A percentile compares a stretch with the other conserved stretches of the same genome.
These are phyloP conservation scores for Phytophthora pseudosyringae DNA, from an alignment of 352 stramenopile genomes.

Conservation along the genomic window DNA sequence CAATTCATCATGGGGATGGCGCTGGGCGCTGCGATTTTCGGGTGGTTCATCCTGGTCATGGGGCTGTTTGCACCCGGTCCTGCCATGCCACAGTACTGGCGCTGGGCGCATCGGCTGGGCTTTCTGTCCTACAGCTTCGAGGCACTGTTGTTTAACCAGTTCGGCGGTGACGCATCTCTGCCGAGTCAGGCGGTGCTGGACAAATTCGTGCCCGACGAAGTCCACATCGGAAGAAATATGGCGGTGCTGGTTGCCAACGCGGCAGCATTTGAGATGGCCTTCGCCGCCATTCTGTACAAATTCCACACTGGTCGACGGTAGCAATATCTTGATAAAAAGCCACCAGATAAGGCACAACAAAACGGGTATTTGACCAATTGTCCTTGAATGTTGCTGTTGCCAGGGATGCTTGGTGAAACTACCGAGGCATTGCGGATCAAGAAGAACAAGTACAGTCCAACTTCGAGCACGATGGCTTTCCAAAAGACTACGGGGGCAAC, in stretches of 20 bases:
- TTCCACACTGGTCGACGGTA: slow-evolving; percentile 65
- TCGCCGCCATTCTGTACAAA: slow-evolving; percentile 61
- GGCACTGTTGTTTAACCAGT: slow-evolving; percentile 76
- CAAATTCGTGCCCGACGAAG: slow-evolving; percentile 46
- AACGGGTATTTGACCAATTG: too few relatives aligned
- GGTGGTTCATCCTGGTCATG: slow-evolving; percentile 85
- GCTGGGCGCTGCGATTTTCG: slow-evolving; percentile 71
- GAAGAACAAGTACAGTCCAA: too few relatives aligned
- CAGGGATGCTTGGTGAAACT: too few relatives aligned
- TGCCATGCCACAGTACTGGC: slow-evolving; percentile 67
- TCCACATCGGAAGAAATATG: slow-evolving; percentile 48
- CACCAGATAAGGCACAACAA: too few relatives aligned
- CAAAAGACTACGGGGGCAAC: too few relatives aligned
- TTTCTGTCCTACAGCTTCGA: slow-evolving; percentile 87
- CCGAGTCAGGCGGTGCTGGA: slow-evolving; percentile 29
- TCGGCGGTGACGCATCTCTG: slow-evolving; percentile 27
- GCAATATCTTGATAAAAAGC: background rate
- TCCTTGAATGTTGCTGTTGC: too few relatives aligned
- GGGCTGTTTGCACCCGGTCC: slow-evolving; percentile 68
- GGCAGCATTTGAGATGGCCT: slow-evolving; percentile 42
- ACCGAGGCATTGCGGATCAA: too few relatives aligned
- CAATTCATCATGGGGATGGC: slow-evolving; percentile 86
- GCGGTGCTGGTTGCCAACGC: slow-evolving; percentile 44
- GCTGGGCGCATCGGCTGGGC: slow-evolving; percentile 76
- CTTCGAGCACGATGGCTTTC: too few relatives aligned